phyloP scores from a whole-genome alignment of 2,329 filamentous ascomycete species.

The Metarhizium album region DNA sequence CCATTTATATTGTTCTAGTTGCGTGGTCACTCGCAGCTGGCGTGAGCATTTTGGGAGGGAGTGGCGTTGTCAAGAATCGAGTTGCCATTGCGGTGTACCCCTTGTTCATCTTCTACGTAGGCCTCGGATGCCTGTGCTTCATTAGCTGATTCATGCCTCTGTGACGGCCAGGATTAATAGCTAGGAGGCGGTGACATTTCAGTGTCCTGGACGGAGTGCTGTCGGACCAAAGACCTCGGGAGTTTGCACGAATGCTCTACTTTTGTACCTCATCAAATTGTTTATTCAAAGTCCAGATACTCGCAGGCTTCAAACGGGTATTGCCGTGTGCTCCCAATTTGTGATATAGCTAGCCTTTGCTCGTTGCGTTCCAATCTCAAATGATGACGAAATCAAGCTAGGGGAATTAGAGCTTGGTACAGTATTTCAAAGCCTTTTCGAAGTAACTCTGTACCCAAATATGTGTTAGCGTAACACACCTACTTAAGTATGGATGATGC shows the following conservation, averaged over 20 bases:
- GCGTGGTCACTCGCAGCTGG: constrained; percentile 91
- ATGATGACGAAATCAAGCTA: not conserved
- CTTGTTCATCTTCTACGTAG: constrained; percentile 88
- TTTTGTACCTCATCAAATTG: not conserved
- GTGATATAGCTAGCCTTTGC: not conserved
- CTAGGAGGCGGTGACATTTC: not conserved
- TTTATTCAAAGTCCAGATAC: not conserved
- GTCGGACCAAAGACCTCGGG: not conserved
- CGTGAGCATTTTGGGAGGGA: constrained; percentile 90
- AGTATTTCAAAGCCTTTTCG: no score
- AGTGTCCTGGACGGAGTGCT: not conserved
- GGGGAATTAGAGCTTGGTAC: not conserved
- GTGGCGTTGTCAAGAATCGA: constrained; percentile 88
- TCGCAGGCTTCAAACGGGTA: not conserved
- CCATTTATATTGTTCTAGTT: constrained; percentile 80
- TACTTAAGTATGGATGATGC: no score
- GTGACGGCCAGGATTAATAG: not conserved
- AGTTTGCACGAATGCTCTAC: not conserved
- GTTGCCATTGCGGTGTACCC: constrained; percentile 92
- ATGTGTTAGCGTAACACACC: no score
- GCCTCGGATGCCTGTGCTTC: constrained; percentile 89
- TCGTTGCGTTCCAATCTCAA: not conserved
- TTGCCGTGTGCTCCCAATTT: not conserved
- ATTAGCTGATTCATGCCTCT: constrained; percentile 55
- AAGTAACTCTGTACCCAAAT: not conserved